A percentile compares a stretch with the other conserved stretches of the same genome.
Conservation (phyloP, 768 basidiomycete species). For the Butyriboletus loyo region DNA sequence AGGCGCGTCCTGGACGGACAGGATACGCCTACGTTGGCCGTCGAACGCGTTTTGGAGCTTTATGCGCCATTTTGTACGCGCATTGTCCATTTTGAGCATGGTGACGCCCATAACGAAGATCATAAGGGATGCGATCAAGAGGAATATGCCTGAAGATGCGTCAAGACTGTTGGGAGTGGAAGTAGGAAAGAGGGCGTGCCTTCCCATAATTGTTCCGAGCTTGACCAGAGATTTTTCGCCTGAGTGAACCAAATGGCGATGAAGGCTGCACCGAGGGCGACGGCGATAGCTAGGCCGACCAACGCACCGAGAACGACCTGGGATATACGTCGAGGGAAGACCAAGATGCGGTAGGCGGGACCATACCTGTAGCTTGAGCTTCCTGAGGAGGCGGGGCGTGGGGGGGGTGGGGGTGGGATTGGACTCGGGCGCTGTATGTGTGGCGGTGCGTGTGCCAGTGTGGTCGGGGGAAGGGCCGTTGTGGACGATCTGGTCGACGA, state of each 20-base stretch:
- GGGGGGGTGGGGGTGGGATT: constrained; percentile 29
- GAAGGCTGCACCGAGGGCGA: constrained; percentile 87
- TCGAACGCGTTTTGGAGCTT: constrained; percentile 82
- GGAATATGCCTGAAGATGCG: constrained; percentile 52
- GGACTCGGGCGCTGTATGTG: constrained; percentile 8
- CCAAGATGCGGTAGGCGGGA: neutral
- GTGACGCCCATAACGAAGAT: constrained; percentile 92
- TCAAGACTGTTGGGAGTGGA: neutral
- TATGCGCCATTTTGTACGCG: constrained; percentile 91
- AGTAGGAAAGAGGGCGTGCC: constrained; percentile 40
- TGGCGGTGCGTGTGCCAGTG: neutral
- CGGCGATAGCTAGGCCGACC: constrained; percentile 72
- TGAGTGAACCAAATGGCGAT: constrained; percentile 95
- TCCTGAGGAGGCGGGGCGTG: constrained; percentile 52
- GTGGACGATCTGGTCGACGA: constrained; percentile 81
- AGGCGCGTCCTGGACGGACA: neutral
- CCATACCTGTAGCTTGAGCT: constrained; percentile 64
- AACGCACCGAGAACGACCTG: constrained; percentile 77
- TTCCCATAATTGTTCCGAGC: constrained; percentile 91
- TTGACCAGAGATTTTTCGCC: constrained; percentile 77
- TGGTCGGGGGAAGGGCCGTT: constrained; percentile 11
- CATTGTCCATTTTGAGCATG: constrained; percentile 93
- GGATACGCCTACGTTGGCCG: constrained; percentile 42
- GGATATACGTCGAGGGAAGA: neutral
- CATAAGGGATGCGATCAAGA: constrained; percentile 70